These are phyloP conservation scores for Aspergillus sojae DNA, from an alignment of 2,329 filamentous ascomycete genomes.

Conservation along the genomic window DNA sequence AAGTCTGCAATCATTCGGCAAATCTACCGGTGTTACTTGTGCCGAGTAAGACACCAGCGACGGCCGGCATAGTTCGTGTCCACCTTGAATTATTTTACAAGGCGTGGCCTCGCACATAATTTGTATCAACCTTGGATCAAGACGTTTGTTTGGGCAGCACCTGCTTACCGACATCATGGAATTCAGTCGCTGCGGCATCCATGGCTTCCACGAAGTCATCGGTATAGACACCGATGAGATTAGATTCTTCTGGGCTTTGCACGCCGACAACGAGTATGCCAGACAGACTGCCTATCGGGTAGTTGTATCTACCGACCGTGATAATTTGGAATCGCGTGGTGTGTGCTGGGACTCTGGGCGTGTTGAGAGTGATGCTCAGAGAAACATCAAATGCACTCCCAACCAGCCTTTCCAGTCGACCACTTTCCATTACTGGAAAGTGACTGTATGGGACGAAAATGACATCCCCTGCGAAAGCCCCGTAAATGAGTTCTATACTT, in stretches of 20 bases:
- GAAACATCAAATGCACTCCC: slow-evolving; percentile 24
- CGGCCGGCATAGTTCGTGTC: not conserved
- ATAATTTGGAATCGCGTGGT: not conserved
- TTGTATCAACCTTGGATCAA: not conserved
- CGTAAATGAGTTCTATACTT: slow-evolving; percentile 27
- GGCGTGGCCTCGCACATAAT: not conserved
- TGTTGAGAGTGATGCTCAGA: slow-evolving; percentile 23
- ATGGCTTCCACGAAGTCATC: slow-evolving; percentile 28
- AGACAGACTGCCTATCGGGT: slow-evolving; percentile 23
- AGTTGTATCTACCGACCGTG: slow-evolving; percentile 10
- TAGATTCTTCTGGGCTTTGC: slow-evolving; percentile 26
- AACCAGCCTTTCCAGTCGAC: slow-evolving; percentile 23
- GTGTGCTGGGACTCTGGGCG: slow-evolving; percentile 23
- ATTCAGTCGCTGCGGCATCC: slow-evolving; percentile 26
- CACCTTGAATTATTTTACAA: not conserved
- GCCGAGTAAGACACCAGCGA: not conserved
- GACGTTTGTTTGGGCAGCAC: not conserved
- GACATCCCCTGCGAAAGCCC: slow-evolving; percentile 14
- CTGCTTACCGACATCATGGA: slow-evolving; percentile 10
- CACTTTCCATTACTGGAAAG: slow-evolving; percentile 23
- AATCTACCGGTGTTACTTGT: not conserved
- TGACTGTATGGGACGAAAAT: slow-evolving; percentile 24
- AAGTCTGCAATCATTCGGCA: not conserved
- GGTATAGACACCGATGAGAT: slow-evolving; percentile 26
- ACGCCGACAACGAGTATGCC: slow-evolving; percentile 6